Evolutionary conservation across 2,329 filamentous ascomycete genomes (phyloP).

Genomic region (Fusarium pilosicola): DNA sequence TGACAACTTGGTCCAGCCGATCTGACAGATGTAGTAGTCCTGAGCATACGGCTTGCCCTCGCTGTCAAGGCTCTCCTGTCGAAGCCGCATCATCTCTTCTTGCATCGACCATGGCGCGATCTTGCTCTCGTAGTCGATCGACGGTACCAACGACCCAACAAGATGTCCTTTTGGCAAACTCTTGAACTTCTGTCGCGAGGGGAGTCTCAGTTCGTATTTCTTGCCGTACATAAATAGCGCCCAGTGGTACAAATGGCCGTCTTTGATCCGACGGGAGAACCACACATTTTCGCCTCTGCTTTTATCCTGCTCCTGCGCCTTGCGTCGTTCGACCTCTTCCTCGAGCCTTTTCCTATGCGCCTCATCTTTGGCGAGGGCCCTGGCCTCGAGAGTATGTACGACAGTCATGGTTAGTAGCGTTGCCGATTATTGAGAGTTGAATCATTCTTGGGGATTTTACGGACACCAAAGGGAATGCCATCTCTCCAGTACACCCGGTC

Average conservation of each 20-base stretch:
- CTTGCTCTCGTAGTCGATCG: fast-evolving
- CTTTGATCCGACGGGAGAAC: background rate
- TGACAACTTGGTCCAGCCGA: fast-evolving
- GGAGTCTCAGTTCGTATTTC: background rate
- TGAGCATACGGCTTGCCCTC: background rate
- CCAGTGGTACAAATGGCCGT: background rate
- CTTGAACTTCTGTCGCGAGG: background rate
- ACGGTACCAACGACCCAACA: fast-evolving
- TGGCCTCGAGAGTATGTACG: background rate
- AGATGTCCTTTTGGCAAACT: background rate
- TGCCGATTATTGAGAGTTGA: fast-evolving
- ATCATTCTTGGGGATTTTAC: too few species aligned
- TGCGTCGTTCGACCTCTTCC: background rate
- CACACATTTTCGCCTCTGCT: background rate
- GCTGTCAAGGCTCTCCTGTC: background rate
- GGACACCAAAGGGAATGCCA: too few species aligned
- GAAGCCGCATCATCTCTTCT: background rate
- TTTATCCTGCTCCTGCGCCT: background rate
- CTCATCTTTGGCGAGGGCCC: background rate
- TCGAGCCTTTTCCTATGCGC: fast-evolving
- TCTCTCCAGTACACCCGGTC: too few species aligned
- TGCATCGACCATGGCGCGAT: background rate
- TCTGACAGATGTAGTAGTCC: background rate
- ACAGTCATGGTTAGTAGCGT: background rate
- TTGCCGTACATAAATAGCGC: background rate